These are phyloP conservation scores for Ophiocordyceps sinensis DNA, from an alignment of 2,329 filamentous ascomycete species.

Conservation along the genomic window DNA sequence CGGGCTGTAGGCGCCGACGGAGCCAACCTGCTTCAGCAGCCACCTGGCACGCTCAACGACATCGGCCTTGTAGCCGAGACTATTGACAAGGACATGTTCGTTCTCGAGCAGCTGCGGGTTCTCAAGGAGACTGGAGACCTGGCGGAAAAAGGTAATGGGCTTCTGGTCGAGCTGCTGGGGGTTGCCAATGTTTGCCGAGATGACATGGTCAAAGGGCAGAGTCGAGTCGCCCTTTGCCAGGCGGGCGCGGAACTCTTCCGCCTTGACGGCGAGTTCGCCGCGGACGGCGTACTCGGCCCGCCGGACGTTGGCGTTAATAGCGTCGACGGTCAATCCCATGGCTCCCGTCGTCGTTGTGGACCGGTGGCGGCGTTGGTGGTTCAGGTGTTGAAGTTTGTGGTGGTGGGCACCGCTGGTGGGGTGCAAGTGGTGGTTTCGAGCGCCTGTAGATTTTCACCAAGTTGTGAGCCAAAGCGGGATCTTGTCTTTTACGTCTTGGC, in stretches of 20 bases:
- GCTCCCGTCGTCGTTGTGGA: constrained; percentile 14
- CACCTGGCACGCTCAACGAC: constrained; percentile 71
- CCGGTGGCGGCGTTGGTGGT: constrained; percentile 21
- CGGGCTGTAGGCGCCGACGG: constrained; percentile 91
- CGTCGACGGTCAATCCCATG: constrained; percentile 53
- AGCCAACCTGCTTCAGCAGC: constrained; percentile 71
- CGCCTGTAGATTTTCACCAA: too few species aligned
- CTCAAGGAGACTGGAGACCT: constrained; percentile 86
- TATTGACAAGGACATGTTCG: constrained; percentile 59
- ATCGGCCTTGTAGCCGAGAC: constrained; percentile 78
- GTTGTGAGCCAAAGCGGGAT: too few species aligned
- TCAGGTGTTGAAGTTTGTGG: constrained; percentile 6
- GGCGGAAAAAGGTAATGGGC: constrained; percentile 97
- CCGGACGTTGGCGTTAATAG: constrained; percentile 84
- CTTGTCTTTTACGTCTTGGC: too few species aligned
- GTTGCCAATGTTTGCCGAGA: constrained; percentile 98
- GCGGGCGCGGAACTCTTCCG: constrained; percentile 73
- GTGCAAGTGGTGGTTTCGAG: too few species aligned
- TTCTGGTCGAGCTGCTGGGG: constrained; percentile 98
- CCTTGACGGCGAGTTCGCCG: constrained; percentile 86
- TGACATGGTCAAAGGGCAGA: constrained; percentile 79
- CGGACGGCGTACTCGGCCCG: constrained; percentile 91
- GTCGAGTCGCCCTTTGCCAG: constrained; percentile 42
- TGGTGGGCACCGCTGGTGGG: constrained; percentile 1
- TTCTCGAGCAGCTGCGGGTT: constrained; percentile 76